Conservation (phyloP, 495 filamentous ascomycete species). For the Bacidia rubella region DNA sequence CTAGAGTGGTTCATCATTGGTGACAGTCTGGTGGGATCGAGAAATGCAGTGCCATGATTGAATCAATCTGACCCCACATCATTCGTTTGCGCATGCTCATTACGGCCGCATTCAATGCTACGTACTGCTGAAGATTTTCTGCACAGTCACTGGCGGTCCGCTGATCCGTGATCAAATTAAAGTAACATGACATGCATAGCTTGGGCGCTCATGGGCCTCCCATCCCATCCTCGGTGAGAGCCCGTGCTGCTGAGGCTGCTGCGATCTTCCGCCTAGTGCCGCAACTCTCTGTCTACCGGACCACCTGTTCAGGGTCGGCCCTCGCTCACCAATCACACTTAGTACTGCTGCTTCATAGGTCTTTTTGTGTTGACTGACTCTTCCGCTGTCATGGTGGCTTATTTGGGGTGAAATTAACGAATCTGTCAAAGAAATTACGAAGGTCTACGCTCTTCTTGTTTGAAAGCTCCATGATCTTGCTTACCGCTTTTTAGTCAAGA, state of each 20-base stretch:
- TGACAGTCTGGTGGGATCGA: too few species aligned
- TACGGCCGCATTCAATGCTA: not conserved
- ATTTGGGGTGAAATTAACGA: not conserved
- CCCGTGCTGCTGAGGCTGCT: not conserved
- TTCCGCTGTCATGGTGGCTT: not conserved
- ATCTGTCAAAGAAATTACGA: not conserved
- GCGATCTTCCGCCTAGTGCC: not conserved
- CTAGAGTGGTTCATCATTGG: too few species aligned
- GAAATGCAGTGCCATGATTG: too few species aligned
- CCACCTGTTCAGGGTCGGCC: not conserved
- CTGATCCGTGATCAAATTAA: not conserved
- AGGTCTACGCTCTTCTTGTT: not conserved
- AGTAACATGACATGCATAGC: not conserved
- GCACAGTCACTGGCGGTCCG: not conserved
- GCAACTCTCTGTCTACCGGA: not conserved
- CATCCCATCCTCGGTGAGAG: not conserved
- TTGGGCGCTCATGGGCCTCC: not conserved
- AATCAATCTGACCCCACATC: too few species aligned
- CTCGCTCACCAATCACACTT: not conserved
- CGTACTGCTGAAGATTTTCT: not conserved
- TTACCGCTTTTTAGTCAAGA: not conserved
- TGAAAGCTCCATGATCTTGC: not conserved
- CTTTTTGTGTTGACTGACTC: not conserved
- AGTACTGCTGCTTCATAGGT: not conserved
- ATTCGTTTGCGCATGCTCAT: not conserved